A percentile compares a stretch with the other conserved stretches of the same genome.
phyloP scores from a whole-genome alignment of 805 yeast genomes.

The Yamadazyma laniorum region DNA sequence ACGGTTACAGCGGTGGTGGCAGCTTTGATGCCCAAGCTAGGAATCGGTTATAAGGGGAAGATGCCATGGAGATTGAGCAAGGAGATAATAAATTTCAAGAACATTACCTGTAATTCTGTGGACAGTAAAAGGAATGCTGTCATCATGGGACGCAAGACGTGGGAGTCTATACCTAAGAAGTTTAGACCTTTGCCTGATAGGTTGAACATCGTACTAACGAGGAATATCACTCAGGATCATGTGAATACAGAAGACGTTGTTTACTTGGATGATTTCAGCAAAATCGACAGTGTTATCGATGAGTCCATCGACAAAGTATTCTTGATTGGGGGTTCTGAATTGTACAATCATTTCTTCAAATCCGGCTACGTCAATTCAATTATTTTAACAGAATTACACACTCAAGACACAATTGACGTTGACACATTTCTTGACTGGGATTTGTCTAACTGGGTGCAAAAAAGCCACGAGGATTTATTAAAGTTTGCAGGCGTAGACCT shows the following conservation, averaged over 20 bases:
- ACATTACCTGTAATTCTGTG: slow-evolving; percentile 54
- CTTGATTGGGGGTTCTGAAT: slow-evolving; percentile 90
- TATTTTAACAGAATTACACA: slow-evolving; percentile 65
- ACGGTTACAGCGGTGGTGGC: slow-evolving; percentile 68
- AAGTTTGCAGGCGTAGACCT: slow-evolving; percentile 34
- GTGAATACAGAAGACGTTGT: slow-evolving; percentile 23
- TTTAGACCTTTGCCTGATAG: slow-evolving; percentile 83
- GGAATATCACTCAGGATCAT: slow-evolving; percentile 25
- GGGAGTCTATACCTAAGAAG: slow-evolving; percentile 86
- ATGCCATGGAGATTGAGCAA: slow-evolving; percentile 85
- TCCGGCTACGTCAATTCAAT: slow-evolving; percentile 48
- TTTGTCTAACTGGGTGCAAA: slow-evolving; percentile 35
- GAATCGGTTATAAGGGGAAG: slow-evolving; percentile 79
- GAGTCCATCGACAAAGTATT: slow-evolving; percentile 56
- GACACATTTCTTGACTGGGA: slow-evolving; percentile 65
- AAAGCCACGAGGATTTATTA: slow-evolving; percentile 32
- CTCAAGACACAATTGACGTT: slow-evolving; percentile 46
- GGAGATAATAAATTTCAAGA: slow-evolving; percentile 83
- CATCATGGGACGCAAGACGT: slow-evolving; percentile 93
- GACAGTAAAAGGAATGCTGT: slow-evolving; percentile 61
- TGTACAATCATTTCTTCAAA: slow-evolving; percentile 59
- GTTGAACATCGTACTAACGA: slow-evolving; percentile 70
- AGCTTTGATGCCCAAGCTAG: slow-evolving; percentile 72
- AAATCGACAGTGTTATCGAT: slow-evolving; percentile 20
- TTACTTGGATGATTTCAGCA: slow-evolving; percentile 25